Conservation (phyloP, 345 rosid genomes). For the Reutealis trisperma region DNA sequence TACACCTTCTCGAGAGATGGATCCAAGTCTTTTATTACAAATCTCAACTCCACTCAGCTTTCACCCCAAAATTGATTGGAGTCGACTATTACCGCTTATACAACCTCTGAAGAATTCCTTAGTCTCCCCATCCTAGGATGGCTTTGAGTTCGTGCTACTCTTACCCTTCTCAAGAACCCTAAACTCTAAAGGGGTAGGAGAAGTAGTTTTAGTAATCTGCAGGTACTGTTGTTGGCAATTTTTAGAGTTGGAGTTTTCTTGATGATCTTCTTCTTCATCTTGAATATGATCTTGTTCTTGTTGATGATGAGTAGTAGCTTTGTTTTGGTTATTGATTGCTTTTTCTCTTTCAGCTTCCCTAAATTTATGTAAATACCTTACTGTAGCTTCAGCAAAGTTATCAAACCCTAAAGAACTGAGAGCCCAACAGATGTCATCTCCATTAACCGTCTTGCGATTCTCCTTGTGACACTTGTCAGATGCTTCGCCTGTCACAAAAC, state of each 20-base stretch:
- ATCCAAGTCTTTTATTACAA: too few relatives aligned
- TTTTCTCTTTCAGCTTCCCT: slow-evolving; percentile 30
- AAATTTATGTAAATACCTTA: slow-evolving; percentile 31
- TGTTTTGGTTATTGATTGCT: slow-evolving; percentile 28
- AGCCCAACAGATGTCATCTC: slow-evolving; percentile 43
- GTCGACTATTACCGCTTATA: too few relatives aligned
- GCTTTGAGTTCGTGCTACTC: slow-evolving; percentile 25
- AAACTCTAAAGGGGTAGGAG: slow-evolving; percentile 28
- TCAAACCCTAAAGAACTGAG: slow-evolving; percentile 31
- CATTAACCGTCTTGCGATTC: slow-evolving; percentile 40
- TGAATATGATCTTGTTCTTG: too few relatives aligned
- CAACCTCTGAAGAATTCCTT: too few relatives aligned
- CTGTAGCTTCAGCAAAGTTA: slow-evolving; percentile 17
- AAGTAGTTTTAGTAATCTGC: slow-evolving; percentile 1
- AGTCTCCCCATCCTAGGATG: slow-evolving; percentile 7
- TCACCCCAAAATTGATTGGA: too few relatives aligned
- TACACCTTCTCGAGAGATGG: neutral
- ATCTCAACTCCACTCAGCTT: too few relatives aligned
- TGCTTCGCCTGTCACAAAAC: slow-evolving; percentile 35
- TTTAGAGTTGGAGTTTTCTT: slow-evolving; percentile 21
- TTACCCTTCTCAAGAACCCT: slow-evolving; percentile 56
- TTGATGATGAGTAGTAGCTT: slow-evolving; percentile 14
- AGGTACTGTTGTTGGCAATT: slow-evolving; percentile 11
- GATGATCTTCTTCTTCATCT: slow-evolving; percentile 20
- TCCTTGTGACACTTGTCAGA: slow-evolving; percentile 41